A percentile compares a stretch with the other conserved stretches of the same genome.
Conservation (phyloP, 257 asterid species). For the Gentiana straminea region DNA sequence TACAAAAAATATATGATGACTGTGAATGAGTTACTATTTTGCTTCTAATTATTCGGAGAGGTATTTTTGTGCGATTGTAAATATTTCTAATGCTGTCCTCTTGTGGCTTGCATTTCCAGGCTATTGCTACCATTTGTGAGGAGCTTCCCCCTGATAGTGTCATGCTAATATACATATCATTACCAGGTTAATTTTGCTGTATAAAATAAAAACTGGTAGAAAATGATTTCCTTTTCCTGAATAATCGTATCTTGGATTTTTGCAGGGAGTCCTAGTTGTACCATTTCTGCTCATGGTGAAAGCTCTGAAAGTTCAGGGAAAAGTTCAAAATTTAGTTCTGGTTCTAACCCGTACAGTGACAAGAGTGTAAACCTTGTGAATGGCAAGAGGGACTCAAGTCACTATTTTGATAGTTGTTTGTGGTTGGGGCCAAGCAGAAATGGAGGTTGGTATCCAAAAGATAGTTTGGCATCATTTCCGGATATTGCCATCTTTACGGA, state of each 20-base stretch:
- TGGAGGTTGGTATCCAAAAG: constrained; percentile 43
- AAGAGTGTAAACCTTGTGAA: constrained; percentile 46
- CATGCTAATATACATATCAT: constrained; percentile 73
- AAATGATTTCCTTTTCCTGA: constrained; percentile 1
- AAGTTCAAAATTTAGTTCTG: constrained; percentile 23
- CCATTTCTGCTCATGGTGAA: constrained; percentile 35
- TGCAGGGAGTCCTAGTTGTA: constrained; percentile 43
- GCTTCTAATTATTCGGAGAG: background rate
- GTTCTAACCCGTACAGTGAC: constrained; percentile 32
- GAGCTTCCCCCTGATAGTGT: constrained; percentile 81
- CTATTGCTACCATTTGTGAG: constrained; percentile 72
- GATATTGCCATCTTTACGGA: background rate
- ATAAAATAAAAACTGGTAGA: constrained; percentile 9
- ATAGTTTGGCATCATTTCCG: background rate
- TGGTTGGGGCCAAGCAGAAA: constrained; percentile 67
- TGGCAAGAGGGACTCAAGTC: constrained; percentile 32
- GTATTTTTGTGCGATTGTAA: too few relatives aligned
- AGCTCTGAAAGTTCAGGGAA: constrained; percentile 46
- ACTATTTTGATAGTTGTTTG: constrained; percentile 50
- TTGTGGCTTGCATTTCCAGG: constrained; percentile 34
- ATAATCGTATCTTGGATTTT: constrained; percentile 5
- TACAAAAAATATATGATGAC: too few relatives aligned
- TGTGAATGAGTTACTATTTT: too few relatives aligned
- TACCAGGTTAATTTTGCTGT: constrained; percentile 47
- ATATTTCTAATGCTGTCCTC: background rate